Conservation (phyloP, 2,329 filamentous ascomycete species). For the Nemania sp. region DNA sequence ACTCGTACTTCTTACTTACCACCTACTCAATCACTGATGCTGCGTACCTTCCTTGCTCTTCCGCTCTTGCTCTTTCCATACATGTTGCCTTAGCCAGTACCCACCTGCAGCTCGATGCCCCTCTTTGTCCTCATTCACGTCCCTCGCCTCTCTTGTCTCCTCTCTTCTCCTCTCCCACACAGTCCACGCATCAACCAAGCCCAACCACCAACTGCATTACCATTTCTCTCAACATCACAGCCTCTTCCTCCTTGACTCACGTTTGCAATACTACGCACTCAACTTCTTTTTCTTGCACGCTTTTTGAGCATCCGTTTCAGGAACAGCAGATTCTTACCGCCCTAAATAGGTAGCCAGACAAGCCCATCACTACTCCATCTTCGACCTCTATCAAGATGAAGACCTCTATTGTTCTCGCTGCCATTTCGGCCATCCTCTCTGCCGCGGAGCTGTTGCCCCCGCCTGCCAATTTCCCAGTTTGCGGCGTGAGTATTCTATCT, state of each 20-base stretch:
- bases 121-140: constrained; percentile 1
- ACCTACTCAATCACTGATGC: background rate
- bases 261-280: constrained; percentile 26
- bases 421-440: constrained; percentile 47
- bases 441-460: constrained; percentile 48
- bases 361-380: constrained; percentile 13
- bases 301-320: constrained; percentile 43
- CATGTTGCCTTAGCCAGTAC: background rate
- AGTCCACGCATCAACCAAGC: constrained; percentile 30
- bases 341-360: constrained; percentile 27
- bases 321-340: constrained; percentile 40
- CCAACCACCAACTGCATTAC: constrained; percentile 30
- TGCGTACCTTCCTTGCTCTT: constrained; percentile 10
- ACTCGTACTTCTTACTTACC: background rate
- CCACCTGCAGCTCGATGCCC: background rate
- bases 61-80: background rate
- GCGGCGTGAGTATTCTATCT: constrained; percentile 53
- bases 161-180: constrained; percentile 24
- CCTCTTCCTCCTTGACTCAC: constrained; percentile 23
- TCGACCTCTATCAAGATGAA: constrained; percentile 52
- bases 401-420: constrained; percentile 49
- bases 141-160: constrained; percentile 7
- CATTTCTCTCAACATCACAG: constrained; percentile 36
- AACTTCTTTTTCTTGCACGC: constrained; percentile 36
- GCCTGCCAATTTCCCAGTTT: constrained; percentile 49